phyloP scores from a whole-genome alignment of 1,284 basidiomycete species.

The Sporisorium exsertum region DNA sequence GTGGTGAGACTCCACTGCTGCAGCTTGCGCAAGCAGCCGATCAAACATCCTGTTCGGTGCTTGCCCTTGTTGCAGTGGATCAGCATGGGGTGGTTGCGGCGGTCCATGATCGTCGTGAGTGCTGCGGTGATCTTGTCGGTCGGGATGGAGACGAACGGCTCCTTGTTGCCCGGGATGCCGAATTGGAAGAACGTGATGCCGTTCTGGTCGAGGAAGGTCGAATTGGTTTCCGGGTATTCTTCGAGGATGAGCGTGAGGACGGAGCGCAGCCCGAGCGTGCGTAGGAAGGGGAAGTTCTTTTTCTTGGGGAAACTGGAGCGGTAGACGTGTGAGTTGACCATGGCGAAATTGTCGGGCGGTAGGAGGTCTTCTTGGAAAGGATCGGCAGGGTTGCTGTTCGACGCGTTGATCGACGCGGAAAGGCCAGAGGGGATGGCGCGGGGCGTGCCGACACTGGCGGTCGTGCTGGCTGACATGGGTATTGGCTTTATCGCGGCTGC shows the following conservation, averaged over 20 bases:
- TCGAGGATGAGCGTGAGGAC: slow-evolving; percentile 73
- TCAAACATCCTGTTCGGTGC: slow-evolving; percentile 74
- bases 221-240: slow-evolving; percentile 73
- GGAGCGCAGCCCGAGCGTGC: slow-evolving; percentile 72
- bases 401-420: slow-evolving; percentile 9
- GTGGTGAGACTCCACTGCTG: slow-evolving; percentile 73
- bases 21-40: slow-evolving; percentile 73
- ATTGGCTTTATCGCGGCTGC: background rate
- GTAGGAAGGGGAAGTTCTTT: slow-evolving; percentile 73
- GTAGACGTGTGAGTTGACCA: slow-evolving; percentile 72
- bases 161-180: slow-evolving; percentile 74
- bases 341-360: slow-evolving; percentile 69
- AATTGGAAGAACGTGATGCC: slow-evolving; percentile 73
- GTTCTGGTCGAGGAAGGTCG: slow-evolving; percentile 70
- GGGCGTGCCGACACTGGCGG: slow-evolving; percentile 11
- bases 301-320: slow-evolving; percentile 73
- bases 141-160: slow-evolving; percentile 70
- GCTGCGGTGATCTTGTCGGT: slow-evolving; percentile 74
- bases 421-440: slow-evolving; percentile 2
- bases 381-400: background rate
- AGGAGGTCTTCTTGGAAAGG: slow-evolving; percentile 50
- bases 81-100: slow-evolving; percentile 73
- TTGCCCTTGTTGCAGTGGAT: slow-evolving; percentile 76
- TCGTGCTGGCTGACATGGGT: slow-evolving; percentile 22
- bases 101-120: slow-evolving; percentile 73